Base-by-base conservation (phyloP, 169 alveolate species). In the Babesia divergens region DNA sequence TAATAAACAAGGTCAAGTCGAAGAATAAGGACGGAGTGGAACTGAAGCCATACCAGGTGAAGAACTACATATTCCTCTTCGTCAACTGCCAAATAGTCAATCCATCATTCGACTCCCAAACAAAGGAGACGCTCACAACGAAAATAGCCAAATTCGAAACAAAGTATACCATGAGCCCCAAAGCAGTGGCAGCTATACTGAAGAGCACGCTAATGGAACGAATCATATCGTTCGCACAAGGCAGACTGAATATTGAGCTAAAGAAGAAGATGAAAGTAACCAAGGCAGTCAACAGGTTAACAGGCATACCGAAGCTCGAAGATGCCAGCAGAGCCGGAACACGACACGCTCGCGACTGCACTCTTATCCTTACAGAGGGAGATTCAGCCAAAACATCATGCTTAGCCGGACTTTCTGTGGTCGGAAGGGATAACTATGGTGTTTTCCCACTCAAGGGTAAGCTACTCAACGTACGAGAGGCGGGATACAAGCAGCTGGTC, bases 301-400 rank as follows among this genome's bases (percentile, higher is more conserved):
- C 83, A 8, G 88, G 86, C 0, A 94, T 98, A 0, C 99, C 99
- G 14, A 98, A 97, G 81, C 91, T 98, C 47, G 99, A 98, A 84
- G 99, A 98, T 80, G 99, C 99, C 31, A 97, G 96, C 72, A 95
- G 93, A 65, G 99, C 99, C 3, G 99, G 99, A 3, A 94, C 97
- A 18, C 92, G 93, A 66, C 70, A 90, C 65, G 90, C 98, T 31
- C 92, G 89, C 72, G 94, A 95, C 49, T 97, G 99, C 84, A 97
- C 99, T 11, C 90, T 98, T 53, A 98, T 98, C 38, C 89, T 98
- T 69, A 98, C 99, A 31, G 99, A 98, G 90, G 99, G 99, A 82
- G 99, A 98, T 91, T 95, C 99, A 55, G 99, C 99, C 64, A 98
- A 98, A 77, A 91, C 99, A 18, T 91, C 98, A 38, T 98, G 99